Percentiles rank a stretch among this genome's conserved stretches.
These are phyloP conservation scores for Aureobasidium pullulans DNA, from an alignment of 2,329 filamentous ascomycete species.

Conservation along the genomic window DNA sequence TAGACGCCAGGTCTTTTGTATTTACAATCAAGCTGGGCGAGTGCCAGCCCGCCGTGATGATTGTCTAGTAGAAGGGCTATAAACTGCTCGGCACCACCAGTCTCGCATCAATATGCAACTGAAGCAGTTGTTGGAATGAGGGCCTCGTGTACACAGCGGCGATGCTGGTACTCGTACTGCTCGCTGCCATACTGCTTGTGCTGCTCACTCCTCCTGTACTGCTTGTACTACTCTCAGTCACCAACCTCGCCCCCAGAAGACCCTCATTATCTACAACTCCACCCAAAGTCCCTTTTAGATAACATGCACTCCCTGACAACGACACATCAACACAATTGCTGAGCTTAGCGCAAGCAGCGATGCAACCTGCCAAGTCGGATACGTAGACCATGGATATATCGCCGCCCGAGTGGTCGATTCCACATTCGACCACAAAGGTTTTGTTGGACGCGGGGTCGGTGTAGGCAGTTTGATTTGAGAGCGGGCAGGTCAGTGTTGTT, in stretches of 20 bases:
- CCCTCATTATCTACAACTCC: slow-evolving; percentile 15
- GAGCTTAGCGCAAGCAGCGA: slow-evolving; percentile 19
- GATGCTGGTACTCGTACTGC: background rate
- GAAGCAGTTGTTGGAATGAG: background rate
- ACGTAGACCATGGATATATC: slow-evolving; percentile 19
- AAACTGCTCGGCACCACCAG: background rate
- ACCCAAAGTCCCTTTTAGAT: slow-evolving; percentile 17
- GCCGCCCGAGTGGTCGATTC: slow-evolving; percentile 23
- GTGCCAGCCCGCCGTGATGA: background rate
- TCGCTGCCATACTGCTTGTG: background rate
- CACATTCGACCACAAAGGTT: slow-evolving; percentile 25
- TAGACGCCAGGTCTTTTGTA: background rate
- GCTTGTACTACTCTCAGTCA: slow-evolving; percentile 2
- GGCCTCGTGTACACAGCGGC: background rate
- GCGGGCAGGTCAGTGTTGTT: slow-evolving; percentile 17
- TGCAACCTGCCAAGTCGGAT: slow-evolving; percentile 18
- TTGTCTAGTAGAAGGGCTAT: background rate
- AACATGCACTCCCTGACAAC: slow-evolving; percentile 19
- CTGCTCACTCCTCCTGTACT: background rate
- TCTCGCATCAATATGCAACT: background rate
- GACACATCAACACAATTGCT: slow-evolving; percentile 21
- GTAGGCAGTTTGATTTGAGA: slow-evolving; percentile 18
- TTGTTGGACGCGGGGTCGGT: slow-evolving; percentile 15
- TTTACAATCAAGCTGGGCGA: background rate
- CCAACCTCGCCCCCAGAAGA: slow-evolving; percentile 23